Percentiles rank a stretch among this genome's conserved stretches.
These are phyloP conservation scores for Eimeria falciformis DNA, from an alignment of 169 alveolate species.

Conservation along the genomic window DNA sequence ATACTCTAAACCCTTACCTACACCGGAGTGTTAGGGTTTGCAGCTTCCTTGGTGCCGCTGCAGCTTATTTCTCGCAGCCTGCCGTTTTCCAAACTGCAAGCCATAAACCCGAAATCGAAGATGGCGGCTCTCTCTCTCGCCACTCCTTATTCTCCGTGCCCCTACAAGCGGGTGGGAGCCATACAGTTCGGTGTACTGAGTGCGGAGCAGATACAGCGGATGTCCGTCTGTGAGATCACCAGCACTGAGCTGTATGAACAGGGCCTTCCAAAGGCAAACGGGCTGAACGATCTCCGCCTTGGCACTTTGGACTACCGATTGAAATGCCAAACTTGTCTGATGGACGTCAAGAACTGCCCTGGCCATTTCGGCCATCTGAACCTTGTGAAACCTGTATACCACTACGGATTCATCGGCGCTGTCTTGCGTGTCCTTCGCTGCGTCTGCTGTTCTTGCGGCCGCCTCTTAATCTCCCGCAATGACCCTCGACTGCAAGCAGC, in stretches of 20 bases:
- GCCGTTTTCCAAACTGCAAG: no score
- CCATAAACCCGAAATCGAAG: not conserved
- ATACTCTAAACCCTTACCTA: no score
- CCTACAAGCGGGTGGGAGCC: constrained; percentile 64
- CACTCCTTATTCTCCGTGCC: constrained; percentile 65
- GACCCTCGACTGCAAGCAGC: constrained; percentile 87
- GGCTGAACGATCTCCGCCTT: constrained; percentile 96
- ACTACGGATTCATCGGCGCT: constrained; percentile 91
- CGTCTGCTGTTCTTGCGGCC: constrained; percentile 97
- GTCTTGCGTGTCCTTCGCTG: constrained; percentile 96
- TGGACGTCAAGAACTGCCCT: constrained; percentile 97
- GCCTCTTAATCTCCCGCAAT: constrained; percentile 89
- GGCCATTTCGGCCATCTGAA: constrained; percentile 99
- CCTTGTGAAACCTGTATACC: constrained; percentile 96
- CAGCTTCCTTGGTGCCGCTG: no score
- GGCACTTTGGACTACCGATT: constrained; percentile 97
- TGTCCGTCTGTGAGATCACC: constrained; percentile 93
- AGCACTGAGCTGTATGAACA: constrained; percentile 92
- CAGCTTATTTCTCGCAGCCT: no score
- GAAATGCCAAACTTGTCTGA: constrained; percentile 96
- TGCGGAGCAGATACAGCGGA: constrained; percentile 54
- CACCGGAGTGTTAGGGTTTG: no score
- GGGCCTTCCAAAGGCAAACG: constrained; percentile 91
- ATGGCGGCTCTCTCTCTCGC: constrained; percentile 72
- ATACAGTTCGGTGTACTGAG: constrained; percentile 71